A percentile compares a stretch with the other conserved stretches of the same genome.
Conservation (phyloP, 352 stramenopile species). For the Globisporangium nodosum region DNA sequence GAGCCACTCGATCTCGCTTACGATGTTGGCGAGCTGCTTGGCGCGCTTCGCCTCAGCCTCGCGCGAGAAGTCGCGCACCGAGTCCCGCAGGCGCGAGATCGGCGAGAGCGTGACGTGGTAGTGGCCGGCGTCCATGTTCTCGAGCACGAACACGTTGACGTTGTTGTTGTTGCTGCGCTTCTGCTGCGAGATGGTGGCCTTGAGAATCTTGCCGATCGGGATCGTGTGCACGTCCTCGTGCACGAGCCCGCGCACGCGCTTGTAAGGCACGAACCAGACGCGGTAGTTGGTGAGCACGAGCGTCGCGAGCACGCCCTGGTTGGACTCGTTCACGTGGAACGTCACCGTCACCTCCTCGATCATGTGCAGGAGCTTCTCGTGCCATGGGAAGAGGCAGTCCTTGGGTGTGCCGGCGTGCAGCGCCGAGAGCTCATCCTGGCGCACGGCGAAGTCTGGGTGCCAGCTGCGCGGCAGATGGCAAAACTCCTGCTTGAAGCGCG, state of each 20-base stretch:
- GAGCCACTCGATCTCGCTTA: slow-evolving; percentile 80
- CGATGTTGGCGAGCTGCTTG: slow-evolving; percentile 73
- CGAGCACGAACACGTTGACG: slow-evolving; percentile 66
- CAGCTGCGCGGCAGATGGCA: slow-evolving; percentile 74
- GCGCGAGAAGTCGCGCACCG: slow-evolving; percentile 56
- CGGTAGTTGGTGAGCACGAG: slow-evolving; percentile 81
- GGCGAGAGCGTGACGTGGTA: slow-evolving; percentile 83
- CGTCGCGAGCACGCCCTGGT: slow-evolving; percentile 76
- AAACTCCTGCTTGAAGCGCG: slow-evolving; percentile 69
- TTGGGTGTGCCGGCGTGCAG: slow-evolving; percentile 62
- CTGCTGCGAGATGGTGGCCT: slow-evolving; percentile 69
- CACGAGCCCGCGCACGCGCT: slow-evolving; percentile 56
- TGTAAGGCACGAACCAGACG: slow-evolving; percentile 83
- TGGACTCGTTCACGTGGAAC: slow-evolving; percentile 85
- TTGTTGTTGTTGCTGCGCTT: slow-evolving; percentile 80
- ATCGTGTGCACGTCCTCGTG: slow-evolving; percentile 86
- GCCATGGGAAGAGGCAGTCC: slow-evolving; percentile 75
- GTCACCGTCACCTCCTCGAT: slow-evolving; percentile 83
- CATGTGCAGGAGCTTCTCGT: slow-evolving; percentile 82
- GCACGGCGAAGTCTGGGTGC: slow-evolving; percentile 64
- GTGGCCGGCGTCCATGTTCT: slow-evolving; percentile 84
- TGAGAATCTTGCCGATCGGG: slow-evolving; percentile 70
- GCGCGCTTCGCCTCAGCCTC: slow-evolving; percentile 78
- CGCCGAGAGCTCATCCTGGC: slow-evolving; percentile 58
- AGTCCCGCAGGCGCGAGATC: slow-evolving; percentile 65